phyloP scores from a whole-genome alignment of 2,329 filamentous ascomycete genomes.

The Pestalotiopsis sp. region DNA sequence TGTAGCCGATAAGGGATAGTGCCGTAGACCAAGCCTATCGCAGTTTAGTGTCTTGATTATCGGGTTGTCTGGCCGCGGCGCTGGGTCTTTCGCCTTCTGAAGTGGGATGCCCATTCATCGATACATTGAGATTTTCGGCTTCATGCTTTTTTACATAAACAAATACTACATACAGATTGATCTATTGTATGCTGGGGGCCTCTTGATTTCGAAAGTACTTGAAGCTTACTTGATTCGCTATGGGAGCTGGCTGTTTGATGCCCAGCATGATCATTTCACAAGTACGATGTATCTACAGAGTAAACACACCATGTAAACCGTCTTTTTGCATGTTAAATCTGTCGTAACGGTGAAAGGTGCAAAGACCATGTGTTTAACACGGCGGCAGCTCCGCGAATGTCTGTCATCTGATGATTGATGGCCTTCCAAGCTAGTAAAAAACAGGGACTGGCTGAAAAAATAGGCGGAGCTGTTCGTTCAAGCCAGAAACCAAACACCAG shows the following conservation, averaged over 20 bases:
- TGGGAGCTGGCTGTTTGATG: too few relatives aligned
- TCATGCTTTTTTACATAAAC: background rate
- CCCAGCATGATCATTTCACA: too few relatives aligned
- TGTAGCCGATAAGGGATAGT: background rate
- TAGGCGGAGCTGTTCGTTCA: background rate
- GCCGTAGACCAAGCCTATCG: background rate
- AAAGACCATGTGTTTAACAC: background rate
- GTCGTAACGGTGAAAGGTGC: background rate
- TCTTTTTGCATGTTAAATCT: too few relatives aligned
- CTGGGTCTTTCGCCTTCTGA: background rate
- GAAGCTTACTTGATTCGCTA: background rate
- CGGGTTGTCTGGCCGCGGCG: conserved; percentile 3
- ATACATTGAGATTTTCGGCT: background rate
- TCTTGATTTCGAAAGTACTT: background rate
- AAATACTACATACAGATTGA: background rate
- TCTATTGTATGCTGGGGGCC: background rate
- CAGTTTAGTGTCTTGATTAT: background rate
- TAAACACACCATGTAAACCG: too few relatives aligned
- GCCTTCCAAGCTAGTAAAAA: background rate
- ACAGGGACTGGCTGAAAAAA: background rate
- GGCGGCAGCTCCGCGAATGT: background rate
- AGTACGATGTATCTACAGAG: too few relatives aligned
- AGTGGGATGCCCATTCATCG: background rate
- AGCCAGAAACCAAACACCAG: background rate
- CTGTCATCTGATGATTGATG: background rate